Percentiles rank a stretch among this genome's conserved stretches.
These are phyloP conservation scores for Citrullus colocynthis DNA, from an alignment of 306 rosid genomes.

Conservation along the genomic window DNA sequence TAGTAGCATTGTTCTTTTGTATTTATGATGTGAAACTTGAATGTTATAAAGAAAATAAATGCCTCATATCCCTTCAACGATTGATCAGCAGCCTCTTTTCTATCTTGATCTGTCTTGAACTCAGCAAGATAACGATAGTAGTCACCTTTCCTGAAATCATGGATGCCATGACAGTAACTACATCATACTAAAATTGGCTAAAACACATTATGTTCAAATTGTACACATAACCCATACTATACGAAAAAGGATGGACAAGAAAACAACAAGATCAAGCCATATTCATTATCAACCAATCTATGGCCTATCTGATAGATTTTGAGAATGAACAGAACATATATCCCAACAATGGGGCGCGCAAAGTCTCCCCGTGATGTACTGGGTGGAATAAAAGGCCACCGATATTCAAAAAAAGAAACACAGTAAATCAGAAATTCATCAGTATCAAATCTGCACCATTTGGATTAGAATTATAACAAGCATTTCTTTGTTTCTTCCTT, in stretches of 20 bases:
- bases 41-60: not conserved
- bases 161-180: not conserved
- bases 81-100: slow-evolving; percentile 42
- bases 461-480: not conserved
- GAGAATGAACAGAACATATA: not conserved
- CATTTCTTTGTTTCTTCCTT: not conserved
- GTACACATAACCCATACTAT: not conserved
- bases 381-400: not conserved
- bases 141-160: slow-evolving; percentile 37
- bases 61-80: slow-evolving; percentile 35
- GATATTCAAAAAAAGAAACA: not conserved
- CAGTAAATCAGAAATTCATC: not conserved
- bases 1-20: not conserved
- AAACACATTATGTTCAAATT: not conserved
- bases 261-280: not conserved
- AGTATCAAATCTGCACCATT: not conserved
- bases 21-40: not conserved
- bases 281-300: slow-evolving; percentile 2
- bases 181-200: not conserved
- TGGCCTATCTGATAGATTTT: not conserved
- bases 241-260: not conserved
- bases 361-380: not conserved
- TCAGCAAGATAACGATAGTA: slow-evolving; percentile 40
- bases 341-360: not conserved
- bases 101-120: slow-evolving; percentile 40